phyloP scores from a whole-genome alignment of 805 yeast genomes.

The Wickerhamomyces alni region DNA sequence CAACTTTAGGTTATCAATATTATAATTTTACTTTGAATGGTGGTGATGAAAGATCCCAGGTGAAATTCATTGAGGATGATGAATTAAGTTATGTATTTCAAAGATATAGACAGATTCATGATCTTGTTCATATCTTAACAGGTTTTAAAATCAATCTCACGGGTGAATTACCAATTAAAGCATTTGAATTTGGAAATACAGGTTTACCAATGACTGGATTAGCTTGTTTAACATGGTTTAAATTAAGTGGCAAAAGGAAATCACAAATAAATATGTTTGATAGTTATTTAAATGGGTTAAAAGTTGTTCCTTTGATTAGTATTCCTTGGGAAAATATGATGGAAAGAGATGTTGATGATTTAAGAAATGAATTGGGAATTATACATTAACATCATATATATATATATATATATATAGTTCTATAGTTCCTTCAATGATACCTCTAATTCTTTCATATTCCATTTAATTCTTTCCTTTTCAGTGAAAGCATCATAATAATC shows the following conservation, averaged over 20 bases:
- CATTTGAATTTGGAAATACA: slow-evolving; percentile 85
- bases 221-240: slow-evolving; percentile 81
- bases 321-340: slow-evolving; percentile 89
- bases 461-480: slow-evolving; percentile 23
- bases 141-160: slow-evolving; percentile 88
- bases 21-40: slow-evolving; percentile 83
- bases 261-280: slow-evolving; percentile 45
- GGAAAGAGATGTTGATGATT: slow-evolving; percentile 63
- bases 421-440: too few relatives aligned
- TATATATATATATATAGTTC: too few relatives aligned
- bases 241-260: slow-evolving; percentile 59
- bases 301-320: slow-evolving; percentile 71
- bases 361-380: slow-evolving; percentile 68
- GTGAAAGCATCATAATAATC: slow-evolving; percentile 36
- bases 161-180: slow-evolving; percentile 94
- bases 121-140: slow-evolving; percentile 89
- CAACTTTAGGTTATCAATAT: slow-evolving; percentile 76
- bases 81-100: slow-evolving; percentile 91
- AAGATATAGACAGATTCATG: slow-evolving; percentile 94
- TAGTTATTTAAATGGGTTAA: slow-evolving; percentile 69
- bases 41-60: slow-evolving; percentile 90
- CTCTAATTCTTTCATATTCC: too few relatives aligned
- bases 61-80: slow-evolving; percentile 80
- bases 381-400: background rate
- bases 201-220: slow-evolving; percentile 95